Conservation (phyloP, 306 rosid genomes). For the Styphnolobium japonicum region DNA sequence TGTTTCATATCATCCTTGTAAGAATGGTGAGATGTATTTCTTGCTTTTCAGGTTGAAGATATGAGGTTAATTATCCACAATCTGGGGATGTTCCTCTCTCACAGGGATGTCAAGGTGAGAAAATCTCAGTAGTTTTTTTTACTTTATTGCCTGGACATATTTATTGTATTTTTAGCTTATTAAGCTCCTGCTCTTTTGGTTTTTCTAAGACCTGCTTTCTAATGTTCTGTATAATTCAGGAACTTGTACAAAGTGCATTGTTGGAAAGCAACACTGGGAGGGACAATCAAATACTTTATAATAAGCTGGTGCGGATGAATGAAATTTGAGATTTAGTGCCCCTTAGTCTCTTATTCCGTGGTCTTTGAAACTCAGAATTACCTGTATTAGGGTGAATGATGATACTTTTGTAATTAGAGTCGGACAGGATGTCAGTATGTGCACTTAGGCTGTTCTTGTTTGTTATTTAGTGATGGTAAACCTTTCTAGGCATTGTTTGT, state of each 20-base stretch:
- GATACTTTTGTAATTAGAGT: neutral
- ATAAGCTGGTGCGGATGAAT: slow-evolving; percentile 75
- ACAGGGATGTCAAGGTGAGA: slow-evolving; percentile 91
- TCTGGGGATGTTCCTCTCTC: slow-evolving; percentile 86
- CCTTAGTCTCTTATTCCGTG: neutral
- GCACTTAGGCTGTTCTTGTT: too few relatives aligned
- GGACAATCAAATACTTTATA: slow-evolving; percentile 85
- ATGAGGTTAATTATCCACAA: slow-evolving; percentile 78
- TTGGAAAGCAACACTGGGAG: slow-evolving; percentile 94
- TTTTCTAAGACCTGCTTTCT: neutral
- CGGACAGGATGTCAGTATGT: too few relatives aligned
- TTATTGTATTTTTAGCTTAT: neutral
- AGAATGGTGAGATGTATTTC: slow-evolving; percentile 6
- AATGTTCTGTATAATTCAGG: slow-evolving; percentile 47
- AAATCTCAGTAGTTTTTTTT: neutral
- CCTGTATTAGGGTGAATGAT: neutral
- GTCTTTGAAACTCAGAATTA: neutral
- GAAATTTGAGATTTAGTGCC: slow-evolving; percentile 41
- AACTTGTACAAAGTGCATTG: slow-evolving; percentile 96
- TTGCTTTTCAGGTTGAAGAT: slow-evolving; percentile 82
- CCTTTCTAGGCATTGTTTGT: too few relatives aligned
- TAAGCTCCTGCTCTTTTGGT: neutral
- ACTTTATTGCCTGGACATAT: neutral
- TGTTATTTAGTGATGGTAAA: too few relatives aligned
- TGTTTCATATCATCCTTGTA: neutral